phyloP scores from a whole-genome alignment of 225 moss, liverwort and hornwort species.

The Straminergon stramineum region DNA sequence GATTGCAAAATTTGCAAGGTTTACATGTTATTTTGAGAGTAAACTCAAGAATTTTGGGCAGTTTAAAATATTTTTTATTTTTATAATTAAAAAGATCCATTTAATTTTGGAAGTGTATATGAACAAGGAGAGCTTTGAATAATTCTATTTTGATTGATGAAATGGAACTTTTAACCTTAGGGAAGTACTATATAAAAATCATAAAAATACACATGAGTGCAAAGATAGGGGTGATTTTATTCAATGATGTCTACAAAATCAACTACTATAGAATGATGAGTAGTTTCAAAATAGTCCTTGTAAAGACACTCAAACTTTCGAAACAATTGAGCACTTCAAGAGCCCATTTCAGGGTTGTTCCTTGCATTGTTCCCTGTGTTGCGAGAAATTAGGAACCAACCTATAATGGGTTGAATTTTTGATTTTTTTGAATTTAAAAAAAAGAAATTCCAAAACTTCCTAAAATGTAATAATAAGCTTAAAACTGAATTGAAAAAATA shows the following conservation, averaged over 20 bases:
- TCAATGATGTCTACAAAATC: not conserved
- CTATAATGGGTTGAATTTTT: too few species aligned
- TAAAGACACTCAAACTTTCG: not conserved
- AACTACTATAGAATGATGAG: not conserved
- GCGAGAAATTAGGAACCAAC: too few species aligned
- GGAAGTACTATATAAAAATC: fast-evolving
- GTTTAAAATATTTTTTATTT: not conserved
- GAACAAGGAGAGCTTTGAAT: not conserved
- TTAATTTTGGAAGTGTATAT: not conserved
- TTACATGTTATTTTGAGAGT: not conserved
- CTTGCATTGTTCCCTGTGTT: too few species aligned
- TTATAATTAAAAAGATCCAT: not conserved
- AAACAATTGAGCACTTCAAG: too few species aligned
- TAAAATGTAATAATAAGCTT: too few species aligned
- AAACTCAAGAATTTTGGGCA: not conserved
- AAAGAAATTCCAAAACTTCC: too few species aligned
- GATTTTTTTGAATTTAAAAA: too few species aligned
- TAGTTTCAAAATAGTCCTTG: not conserved
- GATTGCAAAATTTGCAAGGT: not conserved
- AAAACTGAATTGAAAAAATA: too few species aligned
- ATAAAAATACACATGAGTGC: not conserved
- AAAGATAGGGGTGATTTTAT: not conserved
- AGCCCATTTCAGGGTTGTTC: too few species aligned
- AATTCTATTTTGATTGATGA: not conserved
- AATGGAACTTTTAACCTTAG: not conserved